Percentiles rank a stretch among this genome's conserved stretches.
These are phyloP conservation scores for Catharanthus roseus DNA, from an alignment of 257 asterid species.

Conservation along the genomic window DNA sequence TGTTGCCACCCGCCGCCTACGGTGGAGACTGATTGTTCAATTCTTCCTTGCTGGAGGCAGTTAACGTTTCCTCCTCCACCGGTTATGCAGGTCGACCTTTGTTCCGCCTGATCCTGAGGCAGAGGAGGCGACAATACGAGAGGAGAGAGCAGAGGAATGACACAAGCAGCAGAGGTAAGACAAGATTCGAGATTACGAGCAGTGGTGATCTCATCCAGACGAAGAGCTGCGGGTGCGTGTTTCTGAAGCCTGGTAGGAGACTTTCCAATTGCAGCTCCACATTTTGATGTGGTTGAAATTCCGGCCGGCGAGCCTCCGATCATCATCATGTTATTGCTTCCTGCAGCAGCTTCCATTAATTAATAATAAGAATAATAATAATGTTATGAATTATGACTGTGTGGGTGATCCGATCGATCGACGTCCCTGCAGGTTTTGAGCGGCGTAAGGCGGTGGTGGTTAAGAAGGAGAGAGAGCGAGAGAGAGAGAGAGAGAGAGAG, in stretches of 20 bases:
- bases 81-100: background rate
- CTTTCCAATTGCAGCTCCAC: background rate
- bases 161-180: slow-evolving; percentile 9
- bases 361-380: no score
- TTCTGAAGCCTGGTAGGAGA: slow-evolving; percentile 26
- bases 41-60: no score
- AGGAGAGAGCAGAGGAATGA: slow-evolving; percentile 22
- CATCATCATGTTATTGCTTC: no score
- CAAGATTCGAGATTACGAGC: background rate
- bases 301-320: background rate
- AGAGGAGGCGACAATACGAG: slow-evolving; percentile 23
- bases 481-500: no score
- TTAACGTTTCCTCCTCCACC: background rate
- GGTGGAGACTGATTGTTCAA: background rate
- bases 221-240: slow-evolving; percentile 28
- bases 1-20: slow-evolving; percentile 22
- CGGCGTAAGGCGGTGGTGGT: no score
- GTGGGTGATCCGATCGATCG: no score
- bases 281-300: background rate
- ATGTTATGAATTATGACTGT: no score
- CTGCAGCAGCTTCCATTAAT: no score
- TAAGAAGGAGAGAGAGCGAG: no score
- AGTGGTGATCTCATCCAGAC: slow-evolving; percentile 5
- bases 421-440: no score
- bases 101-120: background rate